Conservation (phyloP, 2,329 filamentous ascomycete species). For the Trichophyton mentagrophytes region DNA sequence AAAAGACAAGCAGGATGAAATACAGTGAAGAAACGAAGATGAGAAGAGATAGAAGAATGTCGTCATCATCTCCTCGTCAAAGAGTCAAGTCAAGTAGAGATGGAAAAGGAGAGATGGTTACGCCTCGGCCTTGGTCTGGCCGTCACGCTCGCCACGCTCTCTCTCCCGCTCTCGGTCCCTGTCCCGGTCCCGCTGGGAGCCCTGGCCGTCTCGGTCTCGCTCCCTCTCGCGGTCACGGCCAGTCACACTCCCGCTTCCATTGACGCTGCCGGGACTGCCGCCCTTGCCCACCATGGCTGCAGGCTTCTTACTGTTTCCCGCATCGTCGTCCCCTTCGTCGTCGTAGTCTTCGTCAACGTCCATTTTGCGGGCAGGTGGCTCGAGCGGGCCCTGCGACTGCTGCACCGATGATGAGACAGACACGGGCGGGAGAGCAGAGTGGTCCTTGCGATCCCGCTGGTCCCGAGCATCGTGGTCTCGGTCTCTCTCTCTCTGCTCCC, state of each 20-base stretch:
- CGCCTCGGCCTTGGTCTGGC: not conserved
- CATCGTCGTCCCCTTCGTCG: conserved; percentile 76
- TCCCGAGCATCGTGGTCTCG: conserved; percentile 15
- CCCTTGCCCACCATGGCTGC: conserved; percentile 22
- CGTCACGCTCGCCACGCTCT: not conserved
- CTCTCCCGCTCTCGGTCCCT: not conserved
- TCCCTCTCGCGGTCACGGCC: conserved; percentile 3
- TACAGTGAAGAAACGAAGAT: too few relatives aligned
- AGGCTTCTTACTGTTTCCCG: conserved; percentile 28
- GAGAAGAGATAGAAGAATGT: not conserved
- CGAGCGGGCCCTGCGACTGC: conserved; percentile 33
- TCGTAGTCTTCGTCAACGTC: conserved; percentile 97
- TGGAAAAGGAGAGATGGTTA: not conserved
- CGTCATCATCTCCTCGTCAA: not conserved
- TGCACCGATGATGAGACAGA: conserved; percentile 16
- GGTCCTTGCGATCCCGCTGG: conserved; percentile 29
- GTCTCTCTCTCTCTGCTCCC: conserved; percentile 15
- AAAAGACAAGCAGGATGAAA: not conserved
- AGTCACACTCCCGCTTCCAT: conserved; percentile 5
- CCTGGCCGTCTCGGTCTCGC: not conserved
- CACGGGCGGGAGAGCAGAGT: conserved; percentile 21
- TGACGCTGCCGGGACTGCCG: conserved; percentile 15
- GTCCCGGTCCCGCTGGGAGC: not conserved
- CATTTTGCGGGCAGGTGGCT: conserved; percentile 87
- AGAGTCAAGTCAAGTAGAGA: not conserved